These are phyloP conservation scores for Colletotrichum endophyticum DNA, from an alignment of 2,329 filamentous ascomycete genomes.

Conservation along the genomic window DNA sequence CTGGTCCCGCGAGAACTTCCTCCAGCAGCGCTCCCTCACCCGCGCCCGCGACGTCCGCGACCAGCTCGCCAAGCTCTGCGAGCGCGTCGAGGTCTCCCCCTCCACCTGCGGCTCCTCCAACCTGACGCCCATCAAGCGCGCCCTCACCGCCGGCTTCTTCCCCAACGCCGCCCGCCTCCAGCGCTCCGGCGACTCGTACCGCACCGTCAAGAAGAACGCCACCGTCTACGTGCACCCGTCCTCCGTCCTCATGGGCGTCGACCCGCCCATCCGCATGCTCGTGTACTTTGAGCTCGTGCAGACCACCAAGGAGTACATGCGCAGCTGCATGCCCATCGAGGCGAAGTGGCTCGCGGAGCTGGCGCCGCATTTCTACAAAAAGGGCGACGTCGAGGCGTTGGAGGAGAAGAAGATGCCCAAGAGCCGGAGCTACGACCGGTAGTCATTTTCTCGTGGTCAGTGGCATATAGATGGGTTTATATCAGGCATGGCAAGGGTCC, in stretches of 20 bases:
- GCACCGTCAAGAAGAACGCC: slow-evolving; percentile 88
- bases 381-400: slow-evolving; percentile 83
- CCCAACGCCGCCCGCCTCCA: slow-evolving; percentile 87
- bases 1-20: slow-evolving; percentile 91
- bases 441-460: fast-evolving
- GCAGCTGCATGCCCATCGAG: slow-evolving; percentile 84
- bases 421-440: slow-evolving; percentile 26
- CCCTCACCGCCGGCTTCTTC: slow-evolving; percentile 92
- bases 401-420: slow-evolving; percentile 72
- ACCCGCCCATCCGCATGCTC: slow-evolving; percentile 80
- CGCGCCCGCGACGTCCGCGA: slow-evolving; percentile 91
- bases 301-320: slow-evolving; percentile 91
- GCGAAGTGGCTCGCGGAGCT: slow-evolving; percentile 86
- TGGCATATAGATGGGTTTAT: background rate
- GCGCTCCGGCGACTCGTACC: slow-evolving; percentile 84
- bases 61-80: slow-evolving; percentile 89
- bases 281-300: slow-evolving; percentile 86
- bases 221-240: slow-evolving; percentile 93
- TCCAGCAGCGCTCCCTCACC: slow-evolving; percentile 89
- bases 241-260: slow-evolving; percentile 77
- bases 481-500: background rate
- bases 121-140: slow-evolving; percentile 80
- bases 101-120: slow-evolving; percentile 74
- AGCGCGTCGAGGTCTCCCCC: slow-evolving; percentile 84
- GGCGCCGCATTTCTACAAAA: slow-evolving; percentile 94